Evolutionary conservation across 1,284 basidiomycete genomes (phyloP).

Genomic region (Sutorius eximius): DNA sequence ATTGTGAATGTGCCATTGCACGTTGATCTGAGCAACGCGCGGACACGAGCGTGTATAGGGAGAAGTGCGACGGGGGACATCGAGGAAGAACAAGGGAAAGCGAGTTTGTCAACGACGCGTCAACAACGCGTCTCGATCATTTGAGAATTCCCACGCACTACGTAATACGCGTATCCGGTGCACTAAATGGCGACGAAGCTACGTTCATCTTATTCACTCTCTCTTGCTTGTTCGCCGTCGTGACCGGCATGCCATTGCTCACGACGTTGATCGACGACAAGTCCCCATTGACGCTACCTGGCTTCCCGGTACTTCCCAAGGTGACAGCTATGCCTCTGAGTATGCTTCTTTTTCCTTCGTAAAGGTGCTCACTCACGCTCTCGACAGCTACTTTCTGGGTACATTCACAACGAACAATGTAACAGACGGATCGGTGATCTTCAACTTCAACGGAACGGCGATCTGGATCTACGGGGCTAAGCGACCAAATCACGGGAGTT

Average conservation of each 20-base stretch:
- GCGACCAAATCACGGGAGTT: constrained; percentile 35
- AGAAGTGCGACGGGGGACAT: constrained; percentile 55
- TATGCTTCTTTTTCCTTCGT: constrained; percentile 9
- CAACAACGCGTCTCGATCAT: constrained; percentile 23
- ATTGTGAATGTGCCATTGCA: constrained; percentile 53
- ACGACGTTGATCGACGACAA: constrained; percentile 32
- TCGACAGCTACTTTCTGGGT: constrained; percentile 30
- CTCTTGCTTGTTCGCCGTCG: no score
- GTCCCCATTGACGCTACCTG: constrained; percentile 33
- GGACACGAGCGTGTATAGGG: constrained; percentile 63
- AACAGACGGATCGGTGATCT: constrained; percentile 25
- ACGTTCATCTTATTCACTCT: no score
- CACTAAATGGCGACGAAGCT: no score
- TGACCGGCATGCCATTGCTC: constrained; percentile 27
- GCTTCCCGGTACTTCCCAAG: constrained; percentile 17
- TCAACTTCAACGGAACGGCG: constrained; percentile 40
- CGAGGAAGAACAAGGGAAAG: constrained; percentile 44
- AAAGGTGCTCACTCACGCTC: neutral
- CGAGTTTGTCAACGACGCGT: constrained; percentile 14
- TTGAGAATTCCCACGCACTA: constrained; percentile 9
- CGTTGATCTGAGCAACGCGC: constrained; percentile 67
- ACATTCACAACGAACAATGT: constrained; percentile 35
- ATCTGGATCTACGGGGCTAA: constrained; percentile 37
- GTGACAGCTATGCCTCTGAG: constrained; percentile 18
- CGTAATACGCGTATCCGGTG: neutral